Evolutionary conservation across 306 rosid genomes (phyloP).

Genomic region (Citrullus amarus): DNA sequence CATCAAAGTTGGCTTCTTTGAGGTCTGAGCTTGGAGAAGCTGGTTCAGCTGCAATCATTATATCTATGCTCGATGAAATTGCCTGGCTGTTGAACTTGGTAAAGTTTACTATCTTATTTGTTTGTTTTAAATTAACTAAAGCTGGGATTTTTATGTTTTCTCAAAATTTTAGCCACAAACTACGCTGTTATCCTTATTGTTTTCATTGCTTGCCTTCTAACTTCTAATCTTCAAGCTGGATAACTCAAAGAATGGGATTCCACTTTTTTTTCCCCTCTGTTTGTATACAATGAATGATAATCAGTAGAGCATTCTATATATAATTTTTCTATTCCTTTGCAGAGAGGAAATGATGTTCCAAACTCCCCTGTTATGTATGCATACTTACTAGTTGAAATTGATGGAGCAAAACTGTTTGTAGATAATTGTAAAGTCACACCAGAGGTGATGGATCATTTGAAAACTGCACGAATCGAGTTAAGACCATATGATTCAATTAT

Average conservation of each 20-base stretch:
- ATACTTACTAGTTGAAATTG: slow-evolving; percentile 75
- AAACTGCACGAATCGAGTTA: slow-evolving; percentile 57
- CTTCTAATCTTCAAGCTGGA: not conserved
- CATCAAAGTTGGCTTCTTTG: slow-evolving; percentile 58
- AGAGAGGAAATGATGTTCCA: slow-evolving; percentile 96
- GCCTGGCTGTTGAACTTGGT: slow-evolving; percentile 98
- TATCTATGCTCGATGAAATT: slow-evolving; percentile 90
- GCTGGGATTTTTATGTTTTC: not conserved
- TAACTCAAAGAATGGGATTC: slow-evolving; percentile 6
- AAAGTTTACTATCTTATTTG: slow-evolving; percentile 14
- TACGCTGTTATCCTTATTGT: not conserved
- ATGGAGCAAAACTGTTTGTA: slow-evolving; percentile 63
- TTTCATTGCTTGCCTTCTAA: not conserved
- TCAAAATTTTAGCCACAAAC: slow-evolving; percentile 8
- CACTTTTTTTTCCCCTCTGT: not conserved
- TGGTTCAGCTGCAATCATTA: slow-evolving; percentile 73
- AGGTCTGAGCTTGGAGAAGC: slow-evolving; percentile 55
- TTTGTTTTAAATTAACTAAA: not conserved
- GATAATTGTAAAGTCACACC: slow-evolving; percentile 56
- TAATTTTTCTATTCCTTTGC: slow-evolving; percentile 14
- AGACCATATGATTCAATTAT: slow-evolving; percentile 67
- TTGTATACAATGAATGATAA: not conserved
- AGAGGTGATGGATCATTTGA: slow-evolving; percentile 80
- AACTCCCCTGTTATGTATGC: slow-evolving; percentile 95
- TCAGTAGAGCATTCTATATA: not conserved